phyloP scores from a whole-genome alignment of 2,329 filamentous ascomycete species.

The Dendryphion nanum region DNA sequence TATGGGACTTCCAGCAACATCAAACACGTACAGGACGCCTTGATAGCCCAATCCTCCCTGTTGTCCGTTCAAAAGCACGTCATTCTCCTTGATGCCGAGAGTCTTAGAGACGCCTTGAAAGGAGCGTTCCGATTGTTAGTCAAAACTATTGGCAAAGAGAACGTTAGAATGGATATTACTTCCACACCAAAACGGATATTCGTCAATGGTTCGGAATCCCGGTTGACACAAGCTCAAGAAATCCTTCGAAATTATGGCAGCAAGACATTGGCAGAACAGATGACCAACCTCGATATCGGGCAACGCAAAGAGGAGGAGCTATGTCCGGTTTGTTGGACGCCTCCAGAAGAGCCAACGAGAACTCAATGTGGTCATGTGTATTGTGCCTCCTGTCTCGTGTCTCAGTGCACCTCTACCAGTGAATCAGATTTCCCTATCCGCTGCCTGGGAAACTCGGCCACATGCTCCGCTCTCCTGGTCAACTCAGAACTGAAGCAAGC shows the following conservation, averaged over 20 bases:
- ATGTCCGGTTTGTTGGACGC: conserved; percentile 11
- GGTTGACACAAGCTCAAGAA: conserved; percentile 6
- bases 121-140: conserved; percentile 14
- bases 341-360: conserved; percentile 7
- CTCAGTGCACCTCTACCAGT: conserved; percentile 10
- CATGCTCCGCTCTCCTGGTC: conserved; percentile 2
- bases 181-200: conserved; percentile 15
- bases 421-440: conserved; percentile 5
- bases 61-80: conserved; percentile 3
- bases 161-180: conserved; percentile 13
- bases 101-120: conserved; percentile 7
- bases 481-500: conserved; percentile 5
- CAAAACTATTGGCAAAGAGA: conserved; percentile 13
- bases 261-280: no score
- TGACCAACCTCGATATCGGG: no score
- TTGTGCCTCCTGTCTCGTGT: conserved; percentile 15
- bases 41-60: conserved; percentile 5
- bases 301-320: no score
- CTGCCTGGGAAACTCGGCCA: conserved; percentile 5
- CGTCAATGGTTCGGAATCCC: conserved; percentile 9
- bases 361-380: conserved; percentile 12
- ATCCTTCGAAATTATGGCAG: conserved; percentile 7
- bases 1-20: conserved; percentile 4
- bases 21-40: background rate
- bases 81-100: conserved; percentile 9